Evolutionary conservation across 1,284 basidiomycete species (phyloP).

Genomic region (Leucoagaricus sp.): DNA sequence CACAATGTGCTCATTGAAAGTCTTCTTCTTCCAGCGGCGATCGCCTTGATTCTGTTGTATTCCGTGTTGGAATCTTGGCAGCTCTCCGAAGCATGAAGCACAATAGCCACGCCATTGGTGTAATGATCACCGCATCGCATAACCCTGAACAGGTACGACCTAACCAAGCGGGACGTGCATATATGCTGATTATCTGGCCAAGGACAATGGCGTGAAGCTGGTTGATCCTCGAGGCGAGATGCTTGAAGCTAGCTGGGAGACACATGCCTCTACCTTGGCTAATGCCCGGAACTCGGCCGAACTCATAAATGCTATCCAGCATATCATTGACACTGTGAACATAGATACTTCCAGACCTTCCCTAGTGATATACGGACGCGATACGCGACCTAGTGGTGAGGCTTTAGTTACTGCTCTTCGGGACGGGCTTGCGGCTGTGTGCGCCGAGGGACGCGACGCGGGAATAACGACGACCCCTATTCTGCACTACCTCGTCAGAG

Average conservation of each 20-base stretch:
- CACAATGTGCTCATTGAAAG: slow-evolving; percentile 13
- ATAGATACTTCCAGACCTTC: slow-evolving; percentile 83
- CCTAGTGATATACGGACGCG: slow-evolving; percentile 87
- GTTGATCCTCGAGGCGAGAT: slow-evolving; percentile 99
- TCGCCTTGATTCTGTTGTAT: slow-evolving; percentile 89
- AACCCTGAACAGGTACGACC: slow-evolving; percentile 87
- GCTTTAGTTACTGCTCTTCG: slow-evolving; percentile 81
- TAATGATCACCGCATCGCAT: slow-evolving; percentile 99
- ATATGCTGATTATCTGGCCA: slow-evolving; percentile 11
- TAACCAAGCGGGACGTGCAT: slow-evolving; percentile 3
- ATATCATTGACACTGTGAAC: slow-evolving; percentile 65
- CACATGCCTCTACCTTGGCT: slow-evolving; percentile 85
- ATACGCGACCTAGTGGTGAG: slow-evolving; percentile 91
- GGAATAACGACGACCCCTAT: slow-evolving; percentile 95
- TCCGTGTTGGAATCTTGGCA: slow-evolving; percentile 91
- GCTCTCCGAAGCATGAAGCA: slow-evolving; percentile 89
- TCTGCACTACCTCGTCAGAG: slow-evolving; percentile 92
- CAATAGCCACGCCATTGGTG: slow-evolving; percentile 89
- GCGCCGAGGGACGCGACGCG: slow-evolving; percentile 64
- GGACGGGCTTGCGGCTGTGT: slow-evolving; percentile 79
- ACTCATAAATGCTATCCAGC: slow-evolving; percentile 68
- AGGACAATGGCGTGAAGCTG: slow-evolving; percentile 99
- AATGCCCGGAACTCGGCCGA: slow-evolving; percentile 80
- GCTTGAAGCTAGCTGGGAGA: slow-evolving; percentile 96
- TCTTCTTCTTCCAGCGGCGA: slow-evolving; percentile 54